Base-by-base conservation (phyloP, 208 protist species). In the Crithidia thermophila region DNA sequence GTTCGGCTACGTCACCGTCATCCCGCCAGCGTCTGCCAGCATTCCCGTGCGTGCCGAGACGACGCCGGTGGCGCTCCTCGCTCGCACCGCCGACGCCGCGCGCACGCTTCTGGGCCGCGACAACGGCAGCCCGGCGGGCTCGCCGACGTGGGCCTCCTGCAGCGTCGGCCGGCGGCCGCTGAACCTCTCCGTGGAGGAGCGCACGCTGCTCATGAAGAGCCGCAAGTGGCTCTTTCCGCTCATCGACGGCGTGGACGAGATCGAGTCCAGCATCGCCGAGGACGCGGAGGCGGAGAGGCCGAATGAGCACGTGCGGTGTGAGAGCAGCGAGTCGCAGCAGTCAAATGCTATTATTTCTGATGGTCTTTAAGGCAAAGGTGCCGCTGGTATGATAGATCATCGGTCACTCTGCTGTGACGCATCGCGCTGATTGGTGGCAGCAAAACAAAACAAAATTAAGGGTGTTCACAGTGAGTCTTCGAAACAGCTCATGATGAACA, bases 121-220 rank as follows among this genome's bases (percentile, higher is more conserved):
- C 37, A 25, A 7, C 20, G 39, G 4, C 8, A 30, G 18, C 23
- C 5, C 3, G 3, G 21, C 13, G 13, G 23, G 30, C 30, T 20
- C 50, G 18, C 31, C n/a, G 23, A 0, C 33, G n/a, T 40, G 49
- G 23, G 6, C 20, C 39, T 63, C 55, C 13, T 45, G 34, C 31
- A 31, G 36, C 60, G 47, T 37, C 5, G 36, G 10, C 23, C 30
- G 49, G 18, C 33, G 49, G 30, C 40, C 71, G 30, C 40, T 69
- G 36, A 30, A 55, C 13, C 53, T 76, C 10, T 77, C 72, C 5
- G 37, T 50, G 18, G 57, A 77, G 50, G 72, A 77, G 72, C 64
- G 64, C 13, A 47, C 46, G 34, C 31, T 66, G 37, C 36, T 77
- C 14, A 45, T 72, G 39, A 42, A 50, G 42, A 77, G 52, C 58